phyloP scores from a whole-genome alignment of 1,139 yeast genomes.

The Schizosaccharomyces versatilis region DNA sequence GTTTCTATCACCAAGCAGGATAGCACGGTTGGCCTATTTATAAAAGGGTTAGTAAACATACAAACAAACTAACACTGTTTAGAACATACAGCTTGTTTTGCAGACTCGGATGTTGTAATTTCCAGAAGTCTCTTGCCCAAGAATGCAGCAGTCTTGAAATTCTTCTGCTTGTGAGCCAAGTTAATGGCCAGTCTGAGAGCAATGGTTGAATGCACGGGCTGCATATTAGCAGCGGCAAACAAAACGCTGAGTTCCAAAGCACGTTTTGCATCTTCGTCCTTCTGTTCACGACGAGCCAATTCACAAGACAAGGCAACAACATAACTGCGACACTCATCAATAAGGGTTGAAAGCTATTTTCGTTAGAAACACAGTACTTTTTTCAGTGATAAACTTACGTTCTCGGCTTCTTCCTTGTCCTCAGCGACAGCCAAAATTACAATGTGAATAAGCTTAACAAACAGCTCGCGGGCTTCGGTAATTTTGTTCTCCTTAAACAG shows the following conservation, averaged over 20 bases:
- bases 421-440: slow-evolving; percentile 51
- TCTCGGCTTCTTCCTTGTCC: slow-evolving; percentile 50
- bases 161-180: slow-evolving; percentile 69
- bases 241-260: slow-evolving; percentile 88
- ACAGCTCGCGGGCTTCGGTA: slow-evolving; percentile 53
- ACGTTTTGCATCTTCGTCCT: slow-evolving; percentile 40
- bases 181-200: slow-evolving; percentile 92
- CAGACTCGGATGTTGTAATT: slow-evolving; percentile 45
- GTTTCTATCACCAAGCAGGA: slow-evolving; percentile 53
- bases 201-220: slow-evolving; percentile 60
- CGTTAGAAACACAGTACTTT: slow-evolving; percentile 20
- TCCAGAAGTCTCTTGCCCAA: slow-evolving; percentile 70
- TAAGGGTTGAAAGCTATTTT: slow-evolving; percentile 24
- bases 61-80: background rate
- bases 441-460: slow-evolving; percentile 61
- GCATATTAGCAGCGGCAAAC: slow-evolving; percentile 67
- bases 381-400: slow-evolving; percentile 19
- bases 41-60: background rate
- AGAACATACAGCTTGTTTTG: slow-evolving; percentile 40
- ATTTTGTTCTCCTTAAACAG: slow-evolving; percentile 65
- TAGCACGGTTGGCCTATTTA: slow-evolving; percentile 44
- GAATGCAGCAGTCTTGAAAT: slow-evolving; percentile 68
- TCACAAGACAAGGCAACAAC: slow-evolving; percentile 82
- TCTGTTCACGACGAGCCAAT: slow-evolving; percentile 55
- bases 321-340: slow-evolving; percentile 66